phyloP scores from a whole-genome alignment of 306 rosid species.

The Vigna reflexopilosa region DNA sequence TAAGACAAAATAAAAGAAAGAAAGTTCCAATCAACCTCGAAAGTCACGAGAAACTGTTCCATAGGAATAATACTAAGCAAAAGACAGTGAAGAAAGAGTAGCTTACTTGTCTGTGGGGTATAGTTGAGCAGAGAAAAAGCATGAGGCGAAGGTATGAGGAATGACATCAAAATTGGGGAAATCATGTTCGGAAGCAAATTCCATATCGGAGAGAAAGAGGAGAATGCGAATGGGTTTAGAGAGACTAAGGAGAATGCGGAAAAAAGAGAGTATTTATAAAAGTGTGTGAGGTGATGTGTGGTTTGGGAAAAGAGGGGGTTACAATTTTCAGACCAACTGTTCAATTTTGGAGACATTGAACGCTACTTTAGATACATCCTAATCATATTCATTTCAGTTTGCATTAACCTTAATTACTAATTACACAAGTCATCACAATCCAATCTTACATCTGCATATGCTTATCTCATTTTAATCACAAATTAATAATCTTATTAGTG shows the following conservation, averaged over 20 bases:
- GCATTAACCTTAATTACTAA: conserved; percentile 32
- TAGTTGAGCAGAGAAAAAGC: conserved; percentile 6
- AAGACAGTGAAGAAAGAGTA: too few species aligned
- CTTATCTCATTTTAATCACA: background rate
- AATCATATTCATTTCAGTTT: conserved; percentile 35
- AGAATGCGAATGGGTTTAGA: background rate
- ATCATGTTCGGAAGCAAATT: conserved; percentile 17
- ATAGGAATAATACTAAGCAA: background rate
- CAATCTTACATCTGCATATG: conserved; percentile 13
- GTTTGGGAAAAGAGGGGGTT: conserved; percentile 50
- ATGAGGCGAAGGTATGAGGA: conserved; percentile 44
- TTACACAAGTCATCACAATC: background rate
- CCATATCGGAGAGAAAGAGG: conserved; percentile 45
- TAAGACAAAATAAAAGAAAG: background rate
- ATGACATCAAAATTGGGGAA: conserved; percentile 47
- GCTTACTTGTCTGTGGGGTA: conserved; percentile 48
- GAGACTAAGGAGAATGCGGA: background rate
- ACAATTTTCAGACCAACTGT: conserved; percentile 45
- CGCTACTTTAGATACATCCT: conserved; percentile 35
- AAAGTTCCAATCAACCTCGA: conserved; percentile 20
- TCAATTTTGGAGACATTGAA: conserved; percentile 45
- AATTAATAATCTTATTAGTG: too few species aligned
- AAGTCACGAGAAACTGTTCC: background rate
- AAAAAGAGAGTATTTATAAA: background rate
- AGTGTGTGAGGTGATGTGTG: conserved; percentile 19